phyloP scores from a whole-genome alignment of 2,329 filamentous ascomycete genomes.

The Diaporthe caulivora region DNA sequence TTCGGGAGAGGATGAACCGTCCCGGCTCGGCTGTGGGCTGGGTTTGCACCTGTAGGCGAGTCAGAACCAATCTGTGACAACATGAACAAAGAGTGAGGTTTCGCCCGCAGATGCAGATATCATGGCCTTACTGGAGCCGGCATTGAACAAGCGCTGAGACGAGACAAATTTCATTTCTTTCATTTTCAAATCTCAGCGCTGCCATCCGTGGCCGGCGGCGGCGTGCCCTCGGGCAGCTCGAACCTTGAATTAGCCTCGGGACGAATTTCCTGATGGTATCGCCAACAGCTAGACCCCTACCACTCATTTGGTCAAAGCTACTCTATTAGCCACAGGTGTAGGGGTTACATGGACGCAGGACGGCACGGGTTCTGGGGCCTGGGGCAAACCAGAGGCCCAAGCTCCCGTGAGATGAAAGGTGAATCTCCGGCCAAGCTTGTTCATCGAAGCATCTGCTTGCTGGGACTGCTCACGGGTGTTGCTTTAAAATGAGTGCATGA shows the following conservation, averaged over 20 bases:
- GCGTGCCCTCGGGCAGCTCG: not conserved
- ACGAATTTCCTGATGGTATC: constrained; percentile 18
- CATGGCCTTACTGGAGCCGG: not conserved
- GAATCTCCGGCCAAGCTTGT: constrained; percentile 24
- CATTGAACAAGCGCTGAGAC: constrained; percentile 21
- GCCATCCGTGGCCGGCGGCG: constrained; percentile 8
- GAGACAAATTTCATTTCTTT: constrained; percentile 31
- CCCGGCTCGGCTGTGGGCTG: constrained; percentile 16
- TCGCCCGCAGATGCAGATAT: constrained; percentile 3
- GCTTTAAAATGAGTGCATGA: constrained; percentile 32
- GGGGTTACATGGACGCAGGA: constrained; percentile 14
- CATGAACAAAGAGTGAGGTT: constrained; percentile 19
- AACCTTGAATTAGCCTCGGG: not conserved
- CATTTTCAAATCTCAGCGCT: constrained; percentile 3
- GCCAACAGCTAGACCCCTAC: constrained; percentile 18
- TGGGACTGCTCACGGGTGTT: not conserved
- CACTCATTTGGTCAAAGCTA: constrained; percentile 24
- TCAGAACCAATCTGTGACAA: constrained; percentile 18
- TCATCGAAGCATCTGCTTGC: constrained; percentile 27
- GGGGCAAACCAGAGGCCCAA: constrained; percentile 31
- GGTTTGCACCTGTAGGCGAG: constrained; percentile 5
- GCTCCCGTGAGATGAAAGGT: constrained; percentile 23
- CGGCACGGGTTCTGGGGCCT: not conserved
- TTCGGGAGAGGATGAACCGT: not conserved
- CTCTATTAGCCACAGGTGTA: constrained; percentile 22